Base-by-base conservation (phyloP, 345 rosid species). In the Erodium maritimum region DNA sequence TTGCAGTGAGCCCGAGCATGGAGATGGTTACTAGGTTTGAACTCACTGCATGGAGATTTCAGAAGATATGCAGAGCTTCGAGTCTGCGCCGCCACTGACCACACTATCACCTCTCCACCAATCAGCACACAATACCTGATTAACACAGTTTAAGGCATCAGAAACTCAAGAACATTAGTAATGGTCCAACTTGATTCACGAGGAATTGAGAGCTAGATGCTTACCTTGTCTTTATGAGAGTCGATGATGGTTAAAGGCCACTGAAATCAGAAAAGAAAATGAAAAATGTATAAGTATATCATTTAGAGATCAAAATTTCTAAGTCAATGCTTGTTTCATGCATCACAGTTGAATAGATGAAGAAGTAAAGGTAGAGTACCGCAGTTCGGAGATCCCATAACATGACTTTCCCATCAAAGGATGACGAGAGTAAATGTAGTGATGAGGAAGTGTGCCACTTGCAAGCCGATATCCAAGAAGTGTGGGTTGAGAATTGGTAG, bases 381-480 rank as follows among this genome's bases (percentile, higher is more conserved):
- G 96, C 97, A 48, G 99, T 94, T 77, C 99, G 87, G n/a, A 90
- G 79, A 83, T 90, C 99, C 99, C 99, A 94, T 60, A 90, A 69
- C 97, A 90, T 94, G 62, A 94, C 80, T 82, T 90, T 90, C 71
- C 99, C 99, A 62, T 94, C 99, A 69, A 87, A 87, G n/a, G 95
- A 90, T 53, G 97, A 86, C 14, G 99, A 79, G 48, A 94, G 84
- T 56, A 90, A 78, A 73, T 94, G 99, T 70, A 80, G 78, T 81
- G 78, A 79, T 4, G 99, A 87, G 65, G 73, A 68, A n/a, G 64
- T 50, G 65, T 90, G 97, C 97, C 99, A 94, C 75, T 87, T 90
- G 88, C 95, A 87, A 21, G 95, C 78, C 0, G 97, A 85, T 61
- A 94, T 84, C 99, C 97, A 94, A 60, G 97, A 90, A 61, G 61